phyloP scores from a whole-genome alignment of 2,329 filamentous ascomycete species.

The Cladosporium sphaerospermum region DNA sequence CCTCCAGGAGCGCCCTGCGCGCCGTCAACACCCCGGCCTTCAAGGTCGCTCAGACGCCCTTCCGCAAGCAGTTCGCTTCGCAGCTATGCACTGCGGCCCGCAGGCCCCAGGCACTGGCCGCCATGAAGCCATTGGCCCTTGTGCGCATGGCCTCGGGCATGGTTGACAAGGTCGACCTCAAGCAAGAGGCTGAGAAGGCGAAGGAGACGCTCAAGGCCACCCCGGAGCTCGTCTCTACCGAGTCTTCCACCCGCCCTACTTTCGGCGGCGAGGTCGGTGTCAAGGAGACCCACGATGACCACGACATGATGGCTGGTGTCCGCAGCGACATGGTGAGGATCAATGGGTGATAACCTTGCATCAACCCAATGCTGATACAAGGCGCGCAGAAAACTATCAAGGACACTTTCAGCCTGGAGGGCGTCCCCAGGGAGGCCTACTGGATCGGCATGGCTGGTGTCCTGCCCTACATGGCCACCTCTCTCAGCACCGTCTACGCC shows the following conservation, averaged over 20 bases:
- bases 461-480: slow-evolving; percentile 69
- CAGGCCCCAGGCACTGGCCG: slow-evolving; percentile 27
- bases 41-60: slow-evolving; percentile 26
- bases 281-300: slow-evolving; percentile 29
- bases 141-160: slow-evolving; percentile 21
- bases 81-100: slow-evolving; percentile 36
- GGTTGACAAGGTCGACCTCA: slow-evolving; percentile 46
- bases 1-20: slow-evolving; percentile 36
- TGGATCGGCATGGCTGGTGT: slow-evolving; percentile 47
- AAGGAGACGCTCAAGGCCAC: slow-evolving; percentile 52
- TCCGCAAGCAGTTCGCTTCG: slow-evolving; percentile 34
- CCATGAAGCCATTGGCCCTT: slow-evolving; percentile 30
- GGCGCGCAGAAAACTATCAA: slow-evolving; percentile 39
- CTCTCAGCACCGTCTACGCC: slow-evolving; percentile 72
- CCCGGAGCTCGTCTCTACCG: slow-evolving; percentile 55
- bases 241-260: slow-evolving; percentile 45
- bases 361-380: slow-evolving; percentile 11
- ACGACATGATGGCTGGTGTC: slow-evolving; percentile 43
- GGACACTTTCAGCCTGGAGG: slow-evolving; percentile 42
- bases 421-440: slow-evolving; percentile 44
- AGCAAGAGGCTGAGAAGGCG: slow-evolving; percentile 51
- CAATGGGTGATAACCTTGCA: background rate
- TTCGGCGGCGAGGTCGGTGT: slow-evolving; percentile 33
- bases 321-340: slow-evolving; percentile 31
- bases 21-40: slow-evolving; percentile 25